Conservation (phyloP, 2,329 filamentous ascomycete genomes). For the Coleophoma eucalyptorum region DNA sequence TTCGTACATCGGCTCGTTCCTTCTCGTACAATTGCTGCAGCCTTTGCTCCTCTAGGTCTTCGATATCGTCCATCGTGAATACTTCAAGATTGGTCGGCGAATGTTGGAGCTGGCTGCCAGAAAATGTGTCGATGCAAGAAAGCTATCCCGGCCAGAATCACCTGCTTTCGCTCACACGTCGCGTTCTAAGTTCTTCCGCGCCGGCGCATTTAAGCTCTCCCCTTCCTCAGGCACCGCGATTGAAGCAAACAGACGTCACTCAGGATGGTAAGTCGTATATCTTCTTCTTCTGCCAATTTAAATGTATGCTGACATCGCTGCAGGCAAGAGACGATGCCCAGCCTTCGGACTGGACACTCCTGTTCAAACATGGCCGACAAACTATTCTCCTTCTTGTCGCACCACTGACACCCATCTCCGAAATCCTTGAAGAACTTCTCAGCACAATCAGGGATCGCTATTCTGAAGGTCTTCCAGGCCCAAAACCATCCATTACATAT, state of each 20-base stretch:
- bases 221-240: background rate
- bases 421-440: slow-evolving; percentile 56
- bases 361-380: slow-evolving; percentile 69
- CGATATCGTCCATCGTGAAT: slow-evolving; percentile 8
- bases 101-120: slow-evolving; percentile 9
- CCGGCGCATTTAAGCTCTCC: background rate
- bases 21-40: slow-evolving; percentile 7
- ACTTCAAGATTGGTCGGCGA: slow-evolving; percentile 1
- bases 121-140: slow-evolving; percentile 1
- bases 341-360: slow-evolving; percentile 58
- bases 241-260: too few relatives aligned
- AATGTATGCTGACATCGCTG: slow-evolving; percentile 5
- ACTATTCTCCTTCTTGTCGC: slow-evolving; percentile 68
- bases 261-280: background rate
- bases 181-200: slow-evolving; percentile 1
- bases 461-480: slow-evolving; percentile 44
- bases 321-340: slow-evolving; percentile 20
- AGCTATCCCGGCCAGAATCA: slow-evolving; percentile 2
- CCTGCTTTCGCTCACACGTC: slow-evolving; percentile 1
- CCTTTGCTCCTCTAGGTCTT: slow-evolving; percentile 6
- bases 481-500: slow-evolving; percentile 31
- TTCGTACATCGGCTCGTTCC: slow-evolving; percentile 7
- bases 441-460: slow-evolving; percentile 54
- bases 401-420: slow-evolving; percentile 50
- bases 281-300: background rate